phyloP scores from a whole-genome alignment of 345 rosid species.

The Salix exigua region DNA sequence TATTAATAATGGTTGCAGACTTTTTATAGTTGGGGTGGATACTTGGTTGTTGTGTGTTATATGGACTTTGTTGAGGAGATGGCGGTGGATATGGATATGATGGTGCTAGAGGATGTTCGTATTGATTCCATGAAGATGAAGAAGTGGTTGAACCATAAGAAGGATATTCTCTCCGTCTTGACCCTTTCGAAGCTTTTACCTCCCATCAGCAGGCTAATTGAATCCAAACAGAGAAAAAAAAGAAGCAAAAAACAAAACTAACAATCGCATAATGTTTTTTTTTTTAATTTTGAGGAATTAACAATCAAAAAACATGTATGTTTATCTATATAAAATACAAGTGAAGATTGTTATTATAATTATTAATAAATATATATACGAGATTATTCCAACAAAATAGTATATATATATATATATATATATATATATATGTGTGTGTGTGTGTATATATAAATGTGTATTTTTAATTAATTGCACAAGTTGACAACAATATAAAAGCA shows the following conservation, averaged over 20 bases:
- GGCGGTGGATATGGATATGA: conserved; percentile 28
- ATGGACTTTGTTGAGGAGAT: conserved; percentile 22
- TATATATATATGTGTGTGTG: no score
- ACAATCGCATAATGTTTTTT: neutral
- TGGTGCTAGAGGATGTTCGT: conserved; percentile 35
- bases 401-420: no score
- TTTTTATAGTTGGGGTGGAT: no score
- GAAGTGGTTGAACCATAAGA: conserved; percentile 20
- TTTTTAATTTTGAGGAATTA: neutral
- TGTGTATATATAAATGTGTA: no score
- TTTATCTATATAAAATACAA: no score
- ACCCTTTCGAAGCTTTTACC: conserved; percentile 60
- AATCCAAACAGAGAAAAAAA: neutral
- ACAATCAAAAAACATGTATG: no score
- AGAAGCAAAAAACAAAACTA: neutral
- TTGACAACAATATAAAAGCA: no score
- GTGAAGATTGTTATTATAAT: no score
- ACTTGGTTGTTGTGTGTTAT: conserved; percentile 44
- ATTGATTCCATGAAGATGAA: conserved; percentile 33
- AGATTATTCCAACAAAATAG: no score
- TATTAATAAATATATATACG: no score
- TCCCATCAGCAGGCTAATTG: conserved; percentile 54
- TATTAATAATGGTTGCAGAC: no score
- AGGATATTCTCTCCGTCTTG: conserved; percentile 26
- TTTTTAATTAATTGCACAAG: no score